phyloP scores from a whole-genome alignment of 176 grass and related monocot species.

The Cenchrus fungigraminus region DNA sequence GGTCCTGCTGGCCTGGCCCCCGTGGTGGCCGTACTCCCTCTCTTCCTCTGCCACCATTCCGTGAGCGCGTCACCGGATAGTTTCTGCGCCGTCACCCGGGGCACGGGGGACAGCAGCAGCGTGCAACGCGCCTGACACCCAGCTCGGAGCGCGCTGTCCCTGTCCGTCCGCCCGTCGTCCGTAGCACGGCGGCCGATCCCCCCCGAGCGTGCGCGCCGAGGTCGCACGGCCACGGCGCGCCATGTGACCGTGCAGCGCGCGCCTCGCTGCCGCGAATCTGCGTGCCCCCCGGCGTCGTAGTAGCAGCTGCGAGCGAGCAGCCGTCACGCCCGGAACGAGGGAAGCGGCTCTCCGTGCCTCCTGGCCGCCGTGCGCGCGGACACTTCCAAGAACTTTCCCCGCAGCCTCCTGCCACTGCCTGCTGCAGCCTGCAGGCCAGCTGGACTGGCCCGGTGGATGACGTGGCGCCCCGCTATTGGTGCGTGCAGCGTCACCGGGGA shows the following conservation, averaged over 20 bases:
- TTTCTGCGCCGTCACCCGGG: neutral
- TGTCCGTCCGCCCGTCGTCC: neutral
- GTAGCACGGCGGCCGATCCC: constrained; percentile 26
- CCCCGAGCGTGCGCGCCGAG: constrained; percentile 10
- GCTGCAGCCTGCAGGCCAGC: neutral
- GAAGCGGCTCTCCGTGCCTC: neutral
- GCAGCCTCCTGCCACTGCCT: neutral
- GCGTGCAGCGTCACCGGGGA: neutral
- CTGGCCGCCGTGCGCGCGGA: neutral
- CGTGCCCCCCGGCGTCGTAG: neutral
- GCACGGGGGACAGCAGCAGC: neutral
- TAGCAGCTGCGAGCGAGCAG: neutral
- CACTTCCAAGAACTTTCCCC: constrained; percentile 23
- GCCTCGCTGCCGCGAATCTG: neutral
- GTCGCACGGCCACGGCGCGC: neutral
- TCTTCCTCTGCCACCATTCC: neutral
- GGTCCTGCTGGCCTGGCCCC: neutral
- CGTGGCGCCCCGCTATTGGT: neutral
- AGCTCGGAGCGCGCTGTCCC: neutral
- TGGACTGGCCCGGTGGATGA: neutral
- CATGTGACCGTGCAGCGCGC: neutral
- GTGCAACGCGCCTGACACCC: neutral
- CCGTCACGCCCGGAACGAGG: neutral
- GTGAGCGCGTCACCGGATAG: neutral
- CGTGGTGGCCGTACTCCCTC: neutral